Evolutionary conservation across 495 filamentous ascomycete genomes (phyloP).

Genomic region (Xylona heveae): DNA sequence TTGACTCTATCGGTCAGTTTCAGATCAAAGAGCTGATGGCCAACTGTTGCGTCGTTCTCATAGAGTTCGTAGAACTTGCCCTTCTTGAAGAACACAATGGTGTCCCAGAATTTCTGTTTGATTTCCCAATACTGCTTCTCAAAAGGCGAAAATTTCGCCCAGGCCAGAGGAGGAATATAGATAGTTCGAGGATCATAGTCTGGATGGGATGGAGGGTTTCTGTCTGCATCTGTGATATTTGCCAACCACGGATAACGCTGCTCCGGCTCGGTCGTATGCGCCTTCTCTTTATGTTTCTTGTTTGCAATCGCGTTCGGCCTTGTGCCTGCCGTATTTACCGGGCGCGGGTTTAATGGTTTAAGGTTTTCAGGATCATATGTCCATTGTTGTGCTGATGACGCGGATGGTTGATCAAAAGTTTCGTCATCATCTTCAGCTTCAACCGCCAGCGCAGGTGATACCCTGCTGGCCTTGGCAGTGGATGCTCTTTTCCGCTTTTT

Average conservation of each 20-base stretch:
- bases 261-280: slow-evolving; percentile 57
- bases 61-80: slow-evolving; percentile 99
- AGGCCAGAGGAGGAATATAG: slow-evolving; percentile 63
- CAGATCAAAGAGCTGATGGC: slow-evolving; percentile 89
- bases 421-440: slow-evolving; percentile 29
- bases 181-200: slow-evolving; percentile 87
- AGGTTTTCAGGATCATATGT: slow-evolving; percentile 60
- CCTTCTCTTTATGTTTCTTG: slow-evolving; percentile 45
- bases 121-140: slow-evolving; percentile 99
- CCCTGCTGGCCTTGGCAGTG: slow-evolving; percentile 26
- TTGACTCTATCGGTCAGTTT: slow-evolving; percentile 97
- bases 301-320: slow-evolving; percentile 19
- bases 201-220: slow-evolving; percentile 55
- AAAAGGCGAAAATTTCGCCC: slow-evolving; percentile 67
- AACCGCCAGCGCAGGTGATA: slow-evolving; percentile 9
- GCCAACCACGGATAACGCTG: slow-evolving; percentile 80
- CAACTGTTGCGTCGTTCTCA: slow-evolving; percentile 94
- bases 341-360: slow-evolving; percentile 33
- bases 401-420: slow-evolving; percentile 27
- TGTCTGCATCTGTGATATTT: slow-evolving; percentile 59
- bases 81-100: slow-evolving; percentile 98
- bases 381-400: slow-evolving; percentile 71
- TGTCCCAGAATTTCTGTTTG: slow-evolving; percentile 94
- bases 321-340: slow-evolving; percentile 15
- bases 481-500: slow-evolving; percentile 54